Evolutionary conservation across 805 yeast species (phyloP), one percentile per base, ranked within the genome.

Genomic region (Monosporozyma siamensis): DNA sequence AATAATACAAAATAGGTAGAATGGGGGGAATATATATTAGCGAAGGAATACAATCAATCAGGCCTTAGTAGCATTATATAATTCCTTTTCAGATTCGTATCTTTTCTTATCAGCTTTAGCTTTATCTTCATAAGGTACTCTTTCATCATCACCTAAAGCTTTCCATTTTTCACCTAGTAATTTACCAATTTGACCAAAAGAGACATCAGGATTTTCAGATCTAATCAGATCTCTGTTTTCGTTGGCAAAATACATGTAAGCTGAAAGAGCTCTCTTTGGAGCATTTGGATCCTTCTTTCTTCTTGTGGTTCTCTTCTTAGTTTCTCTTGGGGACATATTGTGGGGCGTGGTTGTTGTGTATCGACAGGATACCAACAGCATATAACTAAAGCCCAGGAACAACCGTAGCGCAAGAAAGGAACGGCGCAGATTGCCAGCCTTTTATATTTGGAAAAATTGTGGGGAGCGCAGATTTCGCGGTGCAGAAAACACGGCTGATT

Each of bases 231-330:
- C 97, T 75, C 98, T 89, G 77, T 85, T 84, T 63, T 88, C 97
- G 65, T 87, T 88, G 57, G 98, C 97, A 63, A 89, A 92, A 78
- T 86, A 90, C 97, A 92, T 89, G 80, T 90, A 92, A 39, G 97
- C 96, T 47, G 97, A 87, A 65, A 92, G 72, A 21, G 97, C 87
- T 70, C 97, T 86, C 86, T 92, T 92, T 67, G 98, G 98, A 52
- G 98, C 98, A 68, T 90, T 89, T 72, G 98, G 95, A 68, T 86
- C 95, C 67, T 70, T 70, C 70, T 69, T 70, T 66, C 67, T 70
- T 64, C 71, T 69, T 47, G 66, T 52, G 48, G 66, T 51, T 62
- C 36, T 38, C 41, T 42, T 47, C 41, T 43, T 49, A 34, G 53
- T 48, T 57, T 65, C 66, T 57, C 66, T 65, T 49, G 63, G 64